phyloP scores from a whole-genome alignment of 805 yeast species.

The Dipodascopsis tothii region DNA sequence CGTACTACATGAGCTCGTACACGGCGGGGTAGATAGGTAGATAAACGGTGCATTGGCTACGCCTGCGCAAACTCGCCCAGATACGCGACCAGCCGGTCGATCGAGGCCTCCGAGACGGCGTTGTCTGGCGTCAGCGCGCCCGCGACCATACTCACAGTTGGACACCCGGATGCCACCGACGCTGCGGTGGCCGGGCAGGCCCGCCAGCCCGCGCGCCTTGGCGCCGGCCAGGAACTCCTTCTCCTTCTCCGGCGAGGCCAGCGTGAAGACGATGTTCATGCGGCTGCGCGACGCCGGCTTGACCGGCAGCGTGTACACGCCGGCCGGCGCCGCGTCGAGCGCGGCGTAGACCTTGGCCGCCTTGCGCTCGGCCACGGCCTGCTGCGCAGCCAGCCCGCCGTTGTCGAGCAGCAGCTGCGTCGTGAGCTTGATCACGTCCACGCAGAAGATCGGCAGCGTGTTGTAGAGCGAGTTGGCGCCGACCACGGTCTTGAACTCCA shows the following conservation, averaged over 20 bases:
- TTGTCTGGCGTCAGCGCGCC: too few relatives aligned
- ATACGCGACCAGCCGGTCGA: constrained; percentile 49
- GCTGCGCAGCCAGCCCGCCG: constrained; percentile 70
- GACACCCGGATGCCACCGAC: constrained; percentile 97
- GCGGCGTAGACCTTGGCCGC: constrained; percentile 56
- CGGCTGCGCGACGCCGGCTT: constrained; percentile 58
- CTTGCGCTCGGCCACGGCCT: constrained; percentile 51
- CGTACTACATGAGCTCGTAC: constrained; percentile 23
- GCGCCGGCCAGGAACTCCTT: constrained; percentile 65
- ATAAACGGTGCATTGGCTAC: constrained; percentile 5
- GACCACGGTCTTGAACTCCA: constrained; percentile 79
- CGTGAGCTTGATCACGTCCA: constrained; percentile 77
- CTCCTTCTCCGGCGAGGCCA: constrained; percentile 55
- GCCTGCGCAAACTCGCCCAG: constrained; percentile 52
- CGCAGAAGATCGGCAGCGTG: constrained; percentile 89
- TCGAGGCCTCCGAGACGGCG: constrained; percentile 64
- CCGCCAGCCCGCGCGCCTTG: constrained; percentile 50
- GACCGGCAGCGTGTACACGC: constrained; percentile 60
- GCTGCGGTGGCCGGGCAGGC: constrained; percentile 91
- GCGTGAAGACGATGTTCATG: constrained; percentile 90
- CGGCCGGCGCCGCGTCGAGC: constrained; percentile 55
- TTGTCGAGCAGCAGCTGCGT: constrained; percentile 49
- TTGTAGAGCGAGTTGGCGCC: constrained; percentile 88
- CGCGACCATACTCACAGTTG: constrained; percentile 30
- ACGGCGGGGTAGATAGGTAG: constrained; percentile 1